Evolutionary conservation across 2,329 filamentous ascomycete species (phyloP).

Genomic region (Rhytidhysteron rufulum): DNA sequence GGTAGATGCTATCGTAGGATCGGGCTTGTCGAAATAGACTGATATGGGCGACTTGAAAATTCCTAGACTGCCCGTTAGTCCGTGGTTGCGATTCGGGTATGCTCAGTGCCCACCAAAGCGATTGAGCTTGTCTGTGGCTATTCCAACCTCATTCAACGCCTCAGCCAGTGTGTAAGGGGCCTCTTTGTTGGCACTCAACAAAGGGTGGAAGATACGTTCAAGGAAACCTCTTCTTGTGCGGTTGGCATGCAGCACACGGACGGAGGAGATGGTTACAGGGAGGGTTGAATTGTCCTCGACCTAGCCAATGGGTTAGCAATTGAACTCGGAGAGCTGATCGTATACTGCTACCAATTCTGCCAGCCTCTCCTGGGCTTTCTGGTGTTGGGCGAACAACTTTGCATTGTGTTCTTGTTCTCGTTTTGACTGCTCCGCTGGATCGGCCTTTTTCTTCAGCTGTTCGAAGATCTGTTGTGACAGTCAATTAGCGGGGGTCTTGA

Average conservation of each 20-base stretch:
- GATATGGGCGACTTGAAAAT: constrained; percentile 83
- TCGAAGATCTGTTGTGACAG: constrained; percentile 54
- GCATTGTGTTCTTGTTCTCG: constrained; percentile 59
- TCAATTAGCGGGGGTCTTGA: constrained; percentile 17
- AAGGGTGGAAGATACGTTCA: constrained; percentile 71
- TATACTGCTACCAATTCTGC: constrained; percentile 65
- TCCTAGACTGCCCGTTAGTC: constrained; percentile 49
- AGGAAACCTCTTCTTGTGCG: constrained; percentile 85
- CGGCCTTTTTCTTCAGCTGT: constrained; percentile 54
- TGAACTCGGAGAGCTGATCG: no score
- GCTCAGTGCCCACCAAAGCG: constrained; percentile 62
- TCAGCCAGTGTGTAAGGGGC: constrained; percentile 74
- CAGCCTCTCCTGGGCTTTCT: constrained; percentile 61
- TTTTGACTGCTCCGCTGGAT: constrained; percentile 57
- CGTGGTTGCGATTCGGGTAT: not conserved
- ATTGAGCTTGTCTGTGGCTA: constrained; percentile 69
- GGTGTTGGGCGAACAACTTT: constrained; percentile 54
- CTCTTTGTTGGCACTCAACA: constrained; percentile 66
- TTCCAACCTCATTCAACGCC: constrained; percentile 65
- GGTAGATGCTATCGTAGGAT: constrained; percentile 63
- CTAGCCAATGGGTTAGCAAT: constrained; percentile 38
- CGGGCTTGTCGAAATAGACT: constrained; percentile 75
- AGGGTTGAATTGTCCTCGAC: constrained; percentile 78
- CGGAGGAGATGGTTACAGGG: constrained; percentile 81
- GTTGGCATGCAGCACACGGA: constrained; percentile 76